Base-by-base conservation (phyloP, 306 rosid genomes). In the Prinsepia uniflora region DNA sequence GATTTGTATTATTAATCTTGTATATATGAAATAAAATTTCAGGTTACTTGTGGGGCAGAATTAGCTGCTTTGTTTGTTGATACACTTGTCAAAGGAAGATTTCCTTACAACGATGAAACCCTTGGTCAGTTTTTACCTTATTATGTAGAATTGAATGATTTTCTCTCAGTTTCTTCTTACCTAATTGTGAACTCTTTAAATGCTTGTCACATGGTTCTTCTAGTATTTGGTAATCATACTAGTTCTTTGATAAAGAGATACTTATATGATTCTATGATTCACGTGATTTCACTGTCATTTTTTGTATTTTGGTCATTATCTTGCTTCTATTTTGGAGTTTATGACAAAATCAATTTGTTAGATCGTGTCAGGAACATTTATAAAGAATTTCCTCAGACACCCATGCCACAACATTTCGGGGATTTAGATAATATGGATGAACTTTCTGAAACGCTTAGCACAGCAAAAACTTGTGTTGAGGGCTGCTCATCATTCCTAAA, bases 11-110 rank as follows among this genome's bases (percentile, higher is more conserved):
- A 12, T 24, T 80, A 39, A 71, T 34, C 53, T 12, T 52, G 17
- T 48, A 22, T 48, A 7, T 44, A 6, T 19, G 67, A 45, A 77
- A 68, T 71, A n/a, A n/a, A 57, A 22, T 72, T 61, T 55, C 84
- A 95, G 99, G 86, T 95, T 80, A 91, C 91, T 24, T 95, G 99
- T 76, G 99, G 99, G 70, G 89, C 96, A 62, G 99, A 95, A 80
- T 90, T 95, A 76, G 95, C 99, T 81, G 83, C 86, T 52, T 74
- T 91, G 72, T 95, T 83, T 76, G 99, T 95, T 74, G 99, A 91
- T 70, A 87, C 86, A 54, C 88, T 95, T 70, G 86, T 81, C 58
- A 95, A 95, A 81, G 97, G 92, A 60, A 86, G 81, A 78, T 57
- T 87, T 75, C 90, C 91, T 76, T 95, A 77, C 70, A 76, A 80